phyloP scores from a whole-genome alignment of 2,329 filamentous ascomycete genomes.

The Diplodia scrobiculata region DNA sequence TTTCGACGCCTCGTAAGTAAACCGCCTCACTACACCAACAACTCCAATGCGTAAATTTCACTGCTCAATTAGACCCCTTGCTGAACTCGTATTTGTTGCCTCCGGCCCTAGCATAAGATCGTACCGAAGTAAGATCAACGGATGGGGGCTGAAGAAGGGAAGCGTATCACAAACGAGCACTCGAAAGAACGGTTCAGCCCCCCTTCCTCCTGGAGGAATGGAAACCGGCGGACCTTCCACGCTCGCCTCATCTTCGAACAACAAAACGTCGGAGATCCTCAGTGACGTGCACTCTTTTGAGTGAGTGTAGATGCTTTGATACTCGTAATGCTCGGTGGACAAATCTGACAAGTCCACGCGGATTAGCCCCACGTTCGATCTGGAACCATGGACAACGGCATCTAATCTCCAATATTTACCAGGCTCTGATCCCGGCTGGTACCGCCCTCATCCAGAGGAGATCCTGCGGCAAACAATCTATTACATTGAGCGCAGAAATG shows the following conservation, averaged over 20 bases:
- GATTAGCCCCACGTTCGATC: neutral
- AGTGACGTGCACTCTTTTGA: neutral
- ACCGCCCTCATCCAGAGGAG: neutral
- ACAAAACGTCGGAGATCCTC: neutral
- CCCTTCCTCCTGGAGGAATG: no score
- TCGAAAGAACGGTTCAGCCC: neutral
- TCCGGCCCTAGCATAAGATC: neutral
- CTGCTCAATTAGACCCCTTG: neutral
- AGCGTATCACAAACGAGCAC: neutral
- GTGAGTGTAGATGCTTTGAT: neutral
- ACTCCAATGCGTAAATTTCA: neutral
- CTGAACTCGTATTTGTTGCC: neutral
- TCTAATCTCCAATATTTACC: neutral
- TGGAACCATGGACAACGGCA: neutral
- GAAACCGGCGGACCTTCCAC: neutral
- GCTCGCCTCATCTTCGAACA: neutral
- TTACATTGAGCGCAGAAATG: neutral
- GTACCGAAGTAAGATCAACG: neutral
- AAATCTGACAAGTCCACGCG: neutral
- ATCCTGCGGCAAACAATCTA: neutral
- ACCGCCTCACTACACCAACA: neutral
- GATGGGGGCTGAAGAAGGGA: neutral
- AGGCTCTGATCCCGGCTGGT: neutral
- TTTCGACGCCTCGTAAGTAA: constrained; percentile 9
- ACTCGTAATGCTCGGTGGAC: neutral